Base-by-base conservation (phyloP, 306 rosid genomes). In the Medicago arabica region DNA sequence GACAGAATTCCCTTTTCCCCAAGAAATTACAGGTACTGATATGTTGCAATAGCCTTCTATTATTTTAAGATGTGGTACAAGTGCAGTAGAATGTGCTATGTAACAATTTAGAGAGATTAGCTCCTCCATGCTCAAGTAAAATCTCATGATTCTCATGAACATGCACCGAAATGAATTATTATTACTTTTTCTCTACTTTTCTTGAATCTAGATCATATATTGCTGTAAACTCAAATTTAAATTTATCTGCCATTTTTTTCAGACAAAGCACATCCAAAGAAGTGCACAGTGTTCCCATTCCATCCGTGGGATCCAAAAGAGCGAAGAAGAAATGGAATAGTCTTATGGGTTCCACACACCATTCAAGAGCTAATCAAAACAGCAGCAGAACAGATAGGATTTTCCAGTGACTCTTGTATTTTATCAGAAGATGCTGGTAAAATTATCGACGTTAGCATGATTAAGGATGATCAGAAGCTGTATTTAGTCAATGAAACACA, bases 391-490 rank as follows among this genome's bases (percentile, higher is more conserved):
- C 81, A 89, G 34, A 85, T 85, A 47, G 82, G 78, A 61, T 11
- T 80, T 76, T 63, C 84, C 75, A 75, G 76, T 4, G 80, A 67
- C 61, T 71, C 76, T 54, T 85, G 76, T 75, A 75, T 95, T 78
- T 81, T 95, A 83, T 80, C 99, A 19, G 97, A 92, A 87, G 97
- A 95, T 55, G 96, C 76, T 49, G 99, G 99, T 78, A 89, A 90
- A 89, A 89, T 95, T 85, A 83, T 75, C 51, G 96, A 95, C 57
- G 84, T 84, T 7, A 69, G 75, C 75, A 78, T 95, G 90, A 80
- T 95, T 80, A 85, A 68, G 82, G 97, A 95, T 64, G 83, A 76
- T 40, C 92, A 95, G 86, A 95, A 86, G 86, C 79, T 95, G 81
- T 87, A 95, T 83, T 80, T 92, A 28, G 92, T 81, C 67, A 76